Base-by-base conservation (phyloP, 371 early-diverging fungal genomes). In the Mucor racemosus region DNA sequence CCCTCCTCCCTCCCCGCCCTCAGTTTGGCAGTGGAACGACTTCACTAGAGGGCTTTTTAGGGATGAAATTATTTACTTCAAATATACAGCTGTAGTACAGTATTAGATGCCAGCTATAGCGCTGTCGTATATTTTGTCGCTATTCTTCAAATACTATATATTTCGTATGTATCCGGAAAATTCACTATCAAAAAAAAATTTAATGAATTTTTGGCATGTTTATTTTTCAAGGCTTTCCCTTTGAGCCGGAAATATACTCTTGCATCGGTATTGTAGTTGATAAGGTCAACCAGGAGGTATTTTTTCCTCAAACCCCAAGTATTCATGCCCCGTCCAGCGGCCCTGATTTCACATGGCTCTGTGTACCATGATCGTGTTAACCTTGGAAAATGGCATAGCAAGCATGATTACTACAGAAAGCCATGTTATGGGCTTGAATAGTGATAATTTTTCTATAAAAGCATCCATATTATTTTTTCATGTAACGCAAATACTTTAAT, bases 281-380 rank as follows among this genome's bases (percentile, higher is more conserved):
- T 44, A 44, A 44, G 44, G 26, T 3, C 26, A 26, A 7, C 44
- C 15, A 44, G 44, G 44, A 44, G 50, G 50, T 8, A 5, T 46
- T 7, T 19, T 17, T 17, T 44, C 7, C 44, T 15, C 17, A 44
- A 15, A 15, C 7, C 7, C 17, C n/a, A n/a, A 17, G 26, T 44
- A 44, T 44, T 44, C 17, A 44, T 17, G 44, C 44, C n/a, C 44
- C 44, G 44, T n/a, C 6, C 26, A 21, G 3, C 7, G 26, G 55
- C 55, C 55, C 55, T 55, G 55, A 55, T 55, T 55, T 55, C 55
- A 55, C 55, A 55, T 55, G 55, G 7, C 55, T n/a, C 8, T 55
- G 55, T 55, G 55, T 55, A 34, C n/a, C n/a, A 34, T 54, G 9
- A 31, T 53, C 14, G n/a, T 55, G 55, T 13, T 35, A 33, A 14